Percentiles rank a stretch among this genome's conserved stretches.
Conservation (phyloP, 2,329 filamentous ascomycete genomes). For the Fusarium nematophilum region DNA sequence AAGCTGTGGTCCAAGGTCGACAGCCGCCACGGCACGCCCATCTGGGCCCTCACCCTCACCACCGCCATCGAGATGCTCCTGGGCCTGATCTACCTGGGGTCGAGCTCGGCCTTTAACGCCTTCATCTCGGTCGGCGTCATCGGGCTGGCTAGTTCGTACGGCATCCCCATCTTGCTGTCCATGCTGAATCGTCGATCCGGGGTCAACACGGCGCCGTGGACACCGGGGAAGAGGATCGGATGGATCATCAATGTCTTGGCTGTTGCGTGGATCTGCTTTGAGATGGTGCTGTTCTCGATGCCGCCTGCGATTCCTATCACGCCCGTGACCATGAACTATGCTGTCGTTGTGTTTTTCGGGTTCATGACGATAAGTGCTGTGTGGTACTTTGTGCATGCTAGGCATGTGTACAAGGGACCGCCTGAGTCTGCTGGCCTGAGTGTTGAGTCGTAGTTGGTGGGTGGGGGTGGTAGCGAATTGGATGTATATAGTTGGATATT, state of each 20-base stretch:
- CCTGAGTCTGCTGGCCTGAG: conserved; percentile 37
- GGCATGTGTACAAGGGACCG: conserved; percentile 42
- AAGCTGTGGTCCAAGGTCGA: conserved; percentile 74
- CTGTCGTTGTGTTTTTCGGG: conserved; percentile 72
- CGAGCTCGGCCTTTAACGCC: conserved; percentile 78
- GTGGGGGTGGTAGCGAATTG: too few species aligned
- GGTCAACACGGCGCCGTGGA: conserved; percentile 72
- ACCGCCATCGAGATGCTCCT: conserved; percentile 76
- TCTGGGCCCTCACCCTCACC: conserved; percentile 76
- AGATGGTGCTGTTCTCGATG: conserved; percentile 83
- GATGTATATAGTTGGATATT: too few species aligned
- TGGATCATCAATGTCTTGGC: conserved; percentile 74
- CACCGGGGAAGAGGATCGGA: conserved; percentile 72
- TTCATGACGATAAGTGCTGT: conserved; percentile 68
- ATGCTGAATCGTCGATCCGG: conserved; percentile 72
- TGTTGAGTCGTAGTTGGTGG: not conserved
- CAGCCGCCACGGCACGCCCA: conserved; percentile 73
- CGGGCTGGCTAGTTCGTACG: conserved; percentile 79
- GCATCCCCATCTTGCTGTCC: conserved; percentile 78
- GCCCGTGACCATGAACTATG: conserved; percentile 72
- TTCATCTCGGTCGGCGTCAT: conserved; percentile 86
- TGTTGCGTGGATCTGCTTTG: conserved; percentile 75
- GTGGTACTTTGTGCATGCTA: conserved; percentile 69
- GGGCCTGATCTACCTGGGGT: conserved; percentile 83
- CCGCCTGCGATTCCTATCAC: conserved; percentile 70